Conservation (phyloP, 768 basidiomycete species). For the Krasilnikovozyma curviuscula region DNA sequence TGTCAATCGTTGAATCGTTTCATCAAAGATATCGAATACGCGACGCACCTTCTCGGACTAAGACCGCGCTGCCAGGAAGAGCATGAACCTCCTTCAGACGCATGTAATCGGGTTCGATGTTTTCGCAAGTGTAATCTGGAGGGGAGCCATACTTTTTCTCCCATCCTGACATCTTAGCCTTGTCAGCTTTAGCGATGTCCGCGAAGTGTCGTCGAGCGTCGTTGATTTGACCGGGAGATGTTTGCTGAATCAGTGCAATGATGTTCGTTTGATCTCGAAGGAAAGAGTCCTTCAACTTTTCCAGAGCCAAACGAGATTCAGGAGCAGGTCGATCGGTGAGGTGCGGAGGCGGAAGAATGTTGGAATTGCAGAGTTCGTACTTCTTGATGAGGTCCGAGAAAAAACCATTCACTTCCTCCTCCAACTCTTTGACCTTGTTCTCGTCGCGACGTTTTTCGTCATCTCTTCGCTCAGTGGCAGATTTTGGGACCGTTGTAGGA, state of each 20-base stretch:
- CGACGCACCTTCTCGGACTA: constrained; percentile 53
- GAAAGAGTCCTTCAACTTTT: not conserved
- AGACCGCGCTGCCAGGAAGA: constrained; percentile 45
- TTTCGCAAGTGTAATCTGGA: not conserved
- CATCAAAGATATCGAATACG: constrained; percentile 41
- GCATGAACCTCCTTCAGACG: constrained; percentile 36
- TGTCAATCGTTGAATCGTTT: not conserved
- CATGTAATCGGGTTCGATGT: constrained; percentile 2
- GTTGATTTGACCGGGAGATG: not conserved
- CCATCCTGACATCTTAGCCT: not conserved
- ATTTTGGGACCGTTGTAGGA: not conserved
- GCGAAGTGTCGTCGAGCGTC: not conserved
- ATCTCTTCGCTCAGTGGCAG: not conserved
- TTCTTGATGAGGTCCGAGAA: too few relatives aligned
- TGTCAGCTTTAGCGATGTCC: not conserved
- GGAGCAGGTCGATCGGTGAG: too few relatives aligned
- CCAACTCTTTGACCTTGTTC: not conserved
- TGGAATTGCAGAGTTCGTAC: too few relatives aligned
- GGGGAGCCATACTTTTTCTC: not conserved
- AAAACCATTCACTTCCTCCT: too few relatives aligned
- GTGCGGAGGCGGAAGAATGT: too few relatives aligned
- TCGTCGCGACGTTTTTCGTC: not conserved
- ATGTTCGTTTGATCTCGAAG: not conserved
- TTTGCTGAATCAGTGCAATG: not conserved
- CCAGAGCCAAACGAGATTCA: too few relatives aligned